Evolutionary conservation across 164 flowering plant species (phyloP).

Genomic region (Sextonia rubra): DNA sequence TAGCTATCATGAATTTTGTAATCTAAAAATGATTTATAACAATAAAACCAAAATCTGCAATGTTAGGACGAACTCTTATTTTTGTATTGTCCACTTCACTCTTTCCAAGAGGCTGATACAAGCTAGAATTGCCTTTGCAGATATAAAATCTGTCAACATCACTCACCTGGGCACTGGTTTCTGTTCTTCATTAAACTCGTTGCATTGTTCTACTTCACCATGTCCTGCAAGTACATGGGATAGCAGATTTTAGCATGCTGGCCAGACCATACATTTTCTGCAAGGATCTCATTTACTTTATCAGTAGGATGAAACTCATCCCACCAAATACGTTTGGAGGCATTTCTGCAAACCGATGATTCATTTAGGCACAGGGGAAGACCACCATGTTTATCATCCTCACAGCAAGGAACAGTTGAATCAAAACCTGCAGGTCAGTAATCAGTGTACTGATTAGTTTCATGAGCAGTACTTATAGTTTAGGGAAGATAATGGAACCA

Average conservation of each 20-base stretch:
- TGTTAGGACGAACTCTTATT: too few species aligned
- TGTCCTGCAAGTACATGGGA: slow-evolving; percentile 66
- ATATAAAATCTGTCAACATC: neutral
- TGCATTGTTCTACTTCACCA: slow-evolving; percentile 23
- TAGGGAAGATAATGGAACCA: neutral
- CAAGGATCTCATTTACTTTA: slow-evolving; percentile 73
- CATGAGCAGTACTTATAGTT: neutral
- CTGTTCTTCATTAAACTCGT: neutral
- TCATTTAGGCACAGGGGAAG: slow-evolving; percentile 68
- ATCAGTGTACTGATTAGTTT: neutral
- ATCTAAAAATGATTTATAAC: too few species aligned
- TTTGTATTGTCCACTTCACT: too few species aligned
- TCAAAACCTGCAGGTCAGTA: slow-evolving; percentile 44
- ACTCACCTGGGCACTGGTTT: neutral
- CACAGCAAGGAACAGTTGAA: slow-evolving; percentile 75
- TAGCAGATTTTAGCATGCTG: slow-evolving; percentile 67
- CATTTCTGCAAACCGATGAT: slow-evolving; percentile 69
- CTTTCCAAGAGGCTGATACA: neutral
- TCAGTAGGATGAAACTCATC: slow-evolving; percentile 92
- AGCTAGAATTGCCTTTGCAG: neutral
- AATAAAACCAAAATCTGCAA: too few species aligned
- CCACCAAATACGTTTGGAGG: slow-evolving; percentile 83
- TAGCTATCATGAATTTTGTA: too few species aligned
- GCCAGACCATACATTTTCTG: slow-evolving; percentile 84
- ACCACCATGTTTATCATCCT: slow-evolving; percentile 62